Conservation (phyloP, 2,329 filamentous ascomycete species). For the Samsoniella hepiali region DNA sequence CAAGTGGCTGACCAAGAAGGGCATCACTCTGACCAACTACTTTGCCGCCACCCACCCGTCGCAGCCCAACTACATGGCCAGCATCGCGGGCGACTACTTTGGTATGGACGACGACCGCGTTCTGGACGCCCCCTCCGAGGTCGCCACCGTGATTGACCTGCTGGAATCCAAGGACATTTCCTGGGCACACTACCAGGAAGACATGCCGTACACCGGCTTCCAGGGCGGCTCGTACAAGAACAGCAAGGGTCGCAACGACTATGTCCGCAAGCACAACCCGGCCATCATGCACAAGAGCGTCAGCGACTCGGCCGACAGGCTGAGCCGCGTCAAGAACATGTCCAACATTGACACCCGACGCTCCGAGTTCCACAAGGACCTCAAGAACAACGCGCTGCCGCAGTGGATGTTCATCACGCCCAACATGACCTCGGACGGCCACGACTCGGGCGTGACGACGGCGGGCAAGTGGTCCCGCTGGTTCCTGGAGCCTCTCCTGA, state of each 20-base stretch:
- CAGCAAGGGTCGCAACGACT: constrained; percentile 64
- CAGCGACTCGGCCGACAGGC: constrained; percentile 54
- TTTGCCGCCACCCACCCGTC: constrained; percentile 62
- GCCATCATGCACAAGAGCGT: constrained; percentile 64
- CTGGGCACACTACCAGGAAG: constrained; percentile 74
- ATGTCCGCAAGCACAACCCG: constrained; percentile 79
- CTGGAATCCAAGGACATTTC: constrained; percentile 62
- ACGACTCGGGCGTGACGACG: constrained; percentile 69
- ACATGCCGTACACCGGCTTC: constrained; percentile 72
- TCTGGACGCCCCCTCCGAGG: constrained; percentile 53
- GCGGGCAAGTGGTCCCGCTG: constrained; percentile 65
- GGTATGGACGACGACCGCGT: constrained; percentile 60
- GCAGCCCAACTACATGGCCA: constrained; percentile 66
- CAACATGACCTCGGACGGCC: constrained; percentile 73
- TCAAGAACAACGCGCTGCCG: constrained; percentile 60
- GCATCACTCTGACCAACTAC: constrained; percentile 32
- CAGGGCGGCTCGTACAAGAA: constrained; percentile 63
- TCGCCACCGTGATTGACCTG: constrained; percentile 65
- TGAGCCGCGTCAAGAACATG: constrained; percentile 71
- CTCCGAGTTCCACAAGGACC: constrained; percentile 62
- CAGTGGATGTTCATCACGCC: constrained; percentile 71
- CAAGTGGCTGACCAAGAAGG: constrained; percentile 29
- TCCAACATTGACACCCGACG: constrained; percentile 38
- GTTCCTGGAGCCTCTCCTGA: constrained; percentile 69
- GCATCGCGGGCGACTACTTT: constrained; percentile 61